These are phyloP conservation scores for Globisporangium spiculum DNA, from an alignment of 352 stramenopile species.

Conservation along the genomic window DNA sequence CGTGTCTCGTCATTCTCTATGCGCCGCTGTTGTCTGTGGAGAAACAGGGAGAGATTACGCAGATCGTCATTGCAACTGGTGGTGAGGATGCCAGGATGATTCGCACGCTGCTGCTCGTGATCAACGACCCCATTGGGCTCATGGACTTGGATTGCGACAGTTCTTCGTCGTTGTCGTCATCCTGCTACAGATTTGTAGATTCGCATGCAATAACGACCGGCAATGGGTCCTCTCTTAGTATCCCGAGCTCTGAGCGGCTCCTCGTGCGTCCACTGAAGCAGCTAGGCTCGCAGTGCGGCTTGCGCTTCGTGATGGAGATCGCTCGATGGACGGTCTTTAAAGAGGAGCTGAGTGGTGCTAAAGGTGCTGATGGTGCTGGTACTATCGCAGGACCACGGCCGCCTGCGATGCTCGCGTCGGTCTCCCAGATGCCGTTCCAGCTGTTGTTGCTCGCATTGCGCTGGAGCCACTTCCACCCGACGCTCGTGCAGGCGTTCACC, in stretches of 20 bases:
- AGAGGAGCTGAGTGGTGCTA: neutral
- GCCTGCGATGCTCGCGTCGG: constrained; percentile 32
- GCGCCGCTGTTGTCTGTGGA: neutral
- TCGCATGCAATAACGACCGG: neutral
- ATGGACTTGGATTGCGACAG: neutral
- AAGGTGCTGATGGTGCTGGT: neutral
- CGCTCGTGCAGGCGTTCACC: constrained; percentile 28
- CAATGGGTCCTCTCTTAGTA: neutral
- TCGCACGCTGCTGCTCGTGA: constrained; percentile 17
- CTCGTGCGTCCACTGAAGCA: constrained; percentile 32
- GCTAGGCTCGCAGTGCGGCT: constrained; percentile 44
- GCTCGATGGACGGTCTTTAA: constrained; percentile 22
- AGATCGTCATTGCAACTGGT: neutral
- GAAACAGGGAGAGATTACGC: neutral
- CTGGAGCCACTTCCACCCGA: constrained; percentile 71
- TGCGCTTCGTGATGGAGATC: constrained; percentile 58
- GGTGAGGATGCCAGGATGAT: neutral
- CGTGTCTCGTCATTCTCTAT: constrained; percentile 16
- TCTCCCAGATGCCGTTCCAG: constrained; percentile 63
- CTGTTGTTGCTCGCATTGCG: constrained; percentile 58
- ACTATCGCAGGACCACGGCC: neutral
- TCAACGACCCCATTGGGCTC: constrained; percentile 11
- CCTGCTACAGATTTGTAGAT: constrained; percentile 1
- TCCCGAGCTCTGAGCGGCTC: constrained; percentile 13
- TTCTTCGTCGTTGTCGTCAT: neutral